A percentile compares a stretch with the other conserved stretches of the same genome.
These are phyloP conservation scores for Auricularia heimuer DNA, from an alignment of 768 basidiomycete species.

Conservation along the genomic window DNA sequence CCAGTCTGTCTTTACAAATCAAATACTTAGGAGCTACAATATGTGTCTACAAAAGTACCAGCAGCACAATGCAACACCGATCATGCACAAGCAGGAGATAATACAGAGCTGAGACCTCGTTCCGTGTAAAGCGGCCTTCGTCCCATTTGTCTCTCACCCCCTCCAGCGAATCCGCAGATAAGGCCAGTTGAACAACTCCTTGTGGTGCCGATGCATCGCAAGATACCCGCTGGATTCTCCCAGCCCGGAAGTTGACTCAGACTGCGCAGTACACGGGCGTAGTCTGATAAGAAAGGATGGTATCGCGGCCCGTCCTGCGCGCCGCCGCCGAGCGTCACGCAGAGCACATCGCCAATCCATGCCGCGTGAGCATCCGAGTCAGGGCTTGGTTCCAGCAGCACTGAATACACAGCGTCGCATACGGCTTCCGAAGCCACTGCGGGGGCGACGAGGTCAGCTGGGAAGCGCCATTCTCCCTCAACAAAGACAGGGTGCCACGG, in stretches of 20 bases:
- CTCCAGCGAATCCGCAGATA: not conserved
- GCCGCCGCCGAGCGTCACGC: slow-evolving; percentile 1
- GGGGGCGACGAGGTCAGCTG: slow-evolving; percentile 5
- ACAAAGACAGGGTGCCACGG: slow-evolving; percentile 12
- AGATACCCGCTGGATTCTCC: not conserved
- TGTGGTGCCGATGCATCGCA: slow-evolving; percentile 4
- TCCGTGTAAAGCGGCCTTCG: too few species aligned
- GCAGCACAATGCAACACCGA: too few species aligned
- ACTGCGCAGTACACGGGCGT: slow-evolving; percentile 4
- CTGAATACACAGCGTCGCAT: slow-evolving; percentile 9
- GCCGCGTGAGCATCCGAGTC: slow-evolving; percentile 8
- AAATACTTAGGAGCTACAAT: too few species aligned
- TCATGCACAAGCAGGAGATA: too few species aligned
- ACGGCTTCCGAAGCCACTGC: not conserved
- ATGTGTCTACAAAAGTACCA: too few species aligned
- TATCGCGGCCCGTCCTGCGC: slow-evolving; percentile 5
- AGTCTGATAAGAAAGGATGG: slow-evolving; percentile 10
- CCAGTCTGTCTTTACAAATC: too few species aligned
- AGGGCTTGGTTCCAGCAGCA: slow-evolving; percentile 8
- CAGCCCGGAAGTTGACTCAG: slow-evolving; percentile 2
- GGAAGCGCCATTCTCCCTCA: slow-evolving; percentile 11
- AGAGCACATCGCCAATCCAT: slow-evolving; percentile 4
- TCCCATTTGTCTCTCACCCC: too few species aligned
- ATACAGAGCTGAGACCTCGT: too few species aligned
- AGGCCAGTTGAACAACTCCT: not conserved